Evolutionary conservation across 176 grass and related monocot species (phyloP).

Genomic region (Phragmites australis): DNA sequence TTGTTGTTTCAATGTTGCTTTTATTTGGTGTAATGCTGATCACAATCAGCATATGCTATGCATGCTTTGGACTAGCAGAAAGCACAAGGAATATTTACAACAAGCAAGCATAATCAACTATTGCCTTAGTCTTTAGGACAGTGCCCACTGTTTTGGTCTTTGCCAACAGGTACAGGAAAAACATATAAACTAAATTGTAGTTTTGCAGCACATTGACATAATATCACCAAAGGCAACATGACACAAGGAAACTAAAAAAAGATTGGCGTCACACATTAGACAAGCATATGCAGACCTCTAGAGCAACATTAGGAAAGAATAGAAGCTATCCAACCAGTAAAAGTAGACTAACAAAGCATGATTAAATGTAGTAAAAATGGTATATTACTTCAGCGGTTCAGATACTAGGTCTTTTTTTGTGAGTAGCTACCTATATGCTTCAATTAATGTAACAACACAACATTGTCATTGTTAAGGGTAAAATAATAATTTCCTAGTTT

Average conservation of each 20-base stretch:
- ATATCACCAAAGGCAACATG: neutral
- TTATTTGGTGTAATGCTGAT: neutral
- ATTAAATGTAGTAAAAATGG: neutral
- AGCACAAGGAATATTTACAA: neutral
- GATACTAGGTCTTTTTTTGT: neutral
- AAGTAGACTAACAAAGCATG: neutral
- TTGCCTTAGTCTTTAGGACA: neutral
- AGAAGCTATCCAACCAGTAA: neutral
- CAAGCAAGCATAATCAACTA: neutral
- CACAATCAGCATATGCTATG: neutral
- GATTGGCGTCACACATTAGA: neutral
- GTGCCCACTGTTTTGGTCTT: neutral
- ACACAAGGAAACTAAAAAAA: neutral
- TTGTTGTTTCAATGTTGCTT: neutral
- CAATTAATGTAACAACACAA: neutral
- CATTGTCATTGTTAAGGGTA: neutral
- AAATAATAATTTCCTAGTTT: neutral
- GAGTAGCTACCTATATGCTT: neutral
- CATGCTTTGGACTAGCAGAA: neutral
- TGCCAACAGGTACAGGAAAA: neutral
- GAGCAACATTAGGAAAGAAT: too few relatives aligned
- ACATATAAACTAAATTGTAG: neutral
- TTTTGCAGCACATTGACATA: neutral
- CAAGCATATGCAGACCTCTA: neutral
- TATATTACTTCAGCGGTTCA: neutral